Evolutionary conservation across 192 early-diverging fungal species (phyloP).

Genomic region (Gigaspora rosea): DNA sequence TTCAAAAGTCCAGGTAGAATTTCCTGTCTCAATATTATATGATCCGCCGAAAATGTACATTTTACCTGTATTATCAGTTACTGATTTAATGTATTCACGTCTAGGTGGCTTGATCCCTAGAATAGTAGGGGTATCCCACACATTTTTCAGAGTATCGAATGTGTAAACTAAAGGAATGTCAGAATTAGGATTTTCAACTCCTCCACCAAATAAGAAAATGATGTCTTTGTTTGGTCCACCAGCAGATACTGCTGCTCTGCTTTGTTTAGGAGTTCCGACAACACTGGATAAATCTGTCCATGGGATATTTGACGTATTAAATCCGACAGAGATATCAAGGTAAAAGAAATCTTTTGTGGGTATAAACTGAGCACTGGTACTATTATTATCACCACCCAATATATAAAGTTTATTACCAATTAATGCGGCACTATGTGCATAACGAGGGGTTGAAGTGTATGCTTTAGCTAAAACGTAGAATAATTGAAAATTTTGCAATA

Average conservation of each 20-base stretch:
- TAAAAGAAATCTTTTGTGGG: background rate
- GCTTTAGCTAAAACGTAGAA: no score
- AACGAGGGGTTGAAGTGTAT: background rate
- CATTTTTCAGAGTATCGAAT: no score
- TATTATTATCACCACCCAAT: background rate
- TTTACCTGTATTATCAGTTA: background rate
- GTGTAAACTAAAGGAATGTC: no score
- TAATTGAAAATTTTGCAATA: no score
- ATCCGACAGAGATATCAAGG: background rate
- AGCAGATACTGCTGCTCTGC: background rate
- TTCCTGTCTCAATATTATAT: background rate
- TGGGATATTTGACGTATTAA: background rate
- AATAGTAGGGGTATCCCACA: no score
- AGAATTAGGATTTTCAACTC: background rate
- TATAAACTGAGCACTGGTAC: background rate
- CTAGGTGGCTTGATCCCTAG: background rate
- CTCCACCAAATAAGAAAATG: background rate
- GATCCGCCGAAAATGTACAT: conserved; percentile 5
- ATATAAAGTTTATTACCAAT: background rate
- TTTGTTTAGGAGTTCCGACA: background rate
- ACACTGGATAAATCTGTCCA: background rate
- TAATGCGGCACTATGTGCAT: background rate
- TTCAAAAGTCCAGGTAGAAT: background rate
- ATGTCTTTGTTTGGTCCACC: background rate
- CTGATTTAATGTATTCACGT: background rate